A percentile compares a stretch with the other conserved stretches of the same genome.
phyloP scores from a whole-genome alignment of 345 rosid genomes.

The Durio zibethinus region DNA sequence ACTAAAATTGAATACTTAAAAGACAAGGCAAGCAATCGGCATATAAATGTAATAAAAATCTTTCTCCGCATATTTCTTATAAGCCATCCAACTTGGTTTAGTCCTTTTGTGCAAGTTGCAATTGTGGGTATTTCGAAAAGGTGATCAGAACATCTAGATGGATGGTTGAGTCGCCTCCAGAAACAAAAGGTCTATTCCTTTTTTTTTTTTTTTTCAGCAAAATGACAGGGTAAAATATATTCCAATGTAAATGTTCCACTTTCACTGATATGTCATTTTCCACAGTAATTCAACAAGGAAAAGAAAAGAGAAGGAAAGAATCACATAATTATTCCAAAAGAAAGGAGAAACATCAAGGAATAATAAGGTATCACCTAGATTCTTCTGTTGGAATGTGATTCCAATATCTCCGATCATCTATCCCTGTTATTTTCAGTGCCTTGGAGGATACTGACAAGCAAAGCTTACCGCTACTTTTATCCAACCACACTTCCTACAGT shows the following conservation, averaged over 20 bases:
- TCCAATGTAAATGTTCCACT: background rate
- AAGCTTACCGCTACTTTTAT: slow-evolving; percentile 63
- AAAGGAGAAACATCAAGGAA: background rate
- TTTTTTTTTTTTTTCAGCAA: background rate
- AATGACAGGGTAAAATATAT: background rate
- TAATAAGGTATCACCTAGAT: slow-evolving; percentile 53
- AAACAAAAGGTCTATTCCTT: background rate
- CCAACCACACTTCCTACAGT: slow-evolving; percentile 73
- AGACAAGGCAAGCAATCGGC: slow-evolving; percentile 18
- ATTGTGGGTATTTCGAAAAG: background rate
- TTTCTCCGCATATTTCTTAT: background rate
- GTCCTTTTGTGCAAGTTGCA: slow-evolving; percentile 7
- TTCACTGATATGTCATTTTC: background rate
- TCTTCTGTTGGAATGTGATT: slow-evolving; percentile 66
- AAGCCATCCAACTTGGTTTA: background rate
- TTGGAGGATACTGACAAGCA: slow-evolving; percentile 64
- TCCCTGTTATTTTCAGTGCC: slow-evolving; percentile 79
- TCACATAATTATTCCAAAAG: background rate
- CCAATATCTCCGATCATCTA: slow-evolving; percentile 95
- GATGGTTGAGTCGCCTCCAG: background rate
- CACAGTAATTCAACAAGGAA: background rate
- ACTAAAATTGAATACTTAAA: background rate
- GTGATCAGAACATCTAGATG: background rate
- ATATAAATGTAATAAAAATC: background rate
- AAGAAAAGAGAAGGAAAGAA: background rate